phyloP scores from a whole-genome alignment of 1,139 yeast genomes.

The Magnusiomyces sp. region DNA sequence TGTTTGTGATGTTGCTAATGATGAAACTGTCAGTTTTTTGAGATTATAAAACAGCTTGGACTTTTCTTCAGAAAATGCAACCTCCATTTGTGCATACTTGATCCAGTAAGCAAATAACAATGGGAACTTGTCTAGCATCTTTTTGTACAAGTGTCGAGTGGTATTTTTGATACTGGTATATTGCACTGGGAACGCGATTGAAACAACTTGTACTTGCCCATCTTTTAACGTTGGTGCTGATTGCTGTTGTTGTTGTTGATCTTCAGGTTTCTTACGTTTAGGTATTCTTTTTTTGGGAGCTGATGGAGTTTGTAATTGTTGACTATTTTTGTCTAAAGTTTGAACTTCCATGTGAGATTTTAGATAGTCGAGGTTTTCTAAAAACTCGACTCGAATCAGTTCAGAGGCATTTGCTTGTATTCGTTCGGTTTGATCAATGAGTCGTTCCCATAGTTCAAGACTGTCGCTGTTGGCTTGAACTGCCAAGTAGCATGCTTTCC shows the following conservation, averaged over 20 bases:
- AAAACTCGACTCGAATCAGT: slow-evolving; percentile 1
- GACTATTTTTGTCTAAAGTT: background rate
- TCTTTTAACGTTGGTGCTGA: background rate
- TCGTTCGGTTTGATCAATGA: slow-evolving; percentile 33
- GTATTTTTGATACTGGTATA: slow-evolving; percentile 39
- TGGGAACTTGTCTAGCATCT: slow-evolving; percentile 58
- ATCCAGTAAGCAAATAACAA: slow-evolving; percentile 72
- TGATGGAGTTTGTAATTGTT: background rate
- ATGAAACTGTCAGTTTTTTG: background rate
- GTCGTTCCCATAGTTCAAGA: slow-evolving; percentile 42
- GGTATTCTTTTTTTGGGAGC: background rate
- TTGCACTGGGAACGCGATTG: slow-evolving; percentile 25
- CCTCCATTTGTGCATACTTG: slow-evolving; percentile 61
- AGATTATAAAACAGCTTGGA: slow-evolving; percentile 25
- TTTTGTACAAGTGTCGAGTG: slow-evolving; percentile 43
- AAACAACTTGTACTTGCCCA: background rate
- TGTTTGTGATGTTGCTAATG: background rate
- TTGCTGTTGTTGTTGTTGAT: slow-evolving; percentile 1
- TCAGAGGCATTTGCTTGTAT: slow-evolving; percentile 20
- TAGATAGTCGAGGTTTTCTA: background rate
- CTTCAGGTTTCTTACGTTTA: too few relatives aligned
- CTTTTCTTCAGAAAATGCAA: slow-evolving; percentile 42
- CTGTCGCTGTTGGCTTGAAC: slow-evolving; percentile 35
- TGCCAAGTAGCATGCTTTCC: slow-evolving; percentile 19
- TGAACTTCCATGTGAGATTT: background rate